Evolutionary conservation across 768 basidiomycete genomes (phyloP), one percentile per base, ranked within the genome.

Genomic region (Coprinopsis marcescibilis): DNA sequence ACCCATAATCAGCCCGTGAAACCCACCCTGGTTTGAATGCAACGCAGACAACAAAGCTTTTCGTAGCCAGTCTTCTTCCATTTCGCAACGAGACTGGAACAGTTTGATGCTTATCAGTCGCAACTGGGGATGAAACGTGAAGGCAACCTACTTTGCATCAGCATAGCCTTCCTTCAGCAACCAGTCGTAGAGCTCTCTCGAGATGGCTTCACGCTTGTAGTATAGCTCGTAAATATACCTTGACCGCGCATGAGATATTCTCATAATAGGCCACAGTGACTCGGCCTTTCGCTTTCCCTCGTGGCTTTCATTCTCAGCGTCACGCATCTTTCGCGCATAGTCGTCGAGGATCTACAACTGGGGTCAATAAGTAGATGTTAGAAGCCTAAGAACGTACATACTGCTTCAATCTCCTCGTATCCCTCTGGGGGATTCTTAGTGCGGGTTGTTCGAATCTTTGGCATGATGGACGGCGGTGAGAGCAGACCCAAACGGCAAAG

Each of bases 21-120:
- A 52, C 54, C 41, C 55, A 86, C 92, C 69, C 80, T 80, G 3
- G 92, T 94, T 67, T 97, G 95, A 46, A 99, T 97, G 65, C 96
- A 99, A 36, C 96, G 75, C 43, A 98, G 68, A 60, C 96, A 99
- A 63, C 96, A 99, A 5, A 99, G 73, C 63, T 98, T 99, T 68
- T 98, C 96, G 63, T 98, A 99, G 4, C 96, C 96, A 11, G 83
- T 72, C 69, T 98, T 99, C 74, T 97, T 98, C 96, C 96, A 99
- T 65, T 99, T 99, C 29, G 96, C 96, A 61, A 99, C 87, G 61
- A 98, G 68, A 61, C 94, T 98, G n/a, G n/a, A n/a, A n/a, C n/a
- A n/a, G n/a, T 54, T 39, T 52, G 44, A 30, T 30, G 24, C 50
- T 50, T 52, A 53, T 43, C 48, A 33, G 51, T 27, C 24, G 38